These are phyloP conservation scores for Phoenix dactylifera DNA, from an alignment of 176 grass and related monocot species.

Conservation along the genomic window DNA sequence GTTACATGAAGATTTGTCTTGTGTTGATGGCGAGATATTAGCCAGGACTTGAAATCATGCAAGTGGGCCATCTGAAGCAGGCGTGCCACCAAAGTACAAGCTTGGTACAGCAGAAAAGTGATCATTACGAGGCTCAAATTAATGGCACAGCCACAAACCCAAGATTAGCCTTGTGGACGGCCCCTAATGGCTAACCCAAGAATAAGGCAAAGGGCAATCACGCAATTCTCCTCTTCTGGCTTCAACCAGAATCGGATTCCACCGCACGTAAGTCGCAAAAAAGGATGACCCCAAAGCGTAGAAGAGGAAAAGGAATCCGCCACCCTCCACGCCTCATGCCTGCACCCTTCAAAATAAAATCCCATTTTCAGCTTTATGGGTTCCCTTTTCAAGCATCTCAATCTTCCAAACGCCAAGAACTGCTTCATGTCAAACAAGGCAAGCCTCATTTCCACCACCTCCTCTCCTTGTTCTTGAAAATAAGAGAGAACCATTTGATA, in stretches of 20 bases:
- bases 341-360: conserved; percentile 21
- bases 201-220: conserved; percentile 6
- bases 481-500: too few species aligned
- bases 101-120: too few species aligned
- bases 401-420: background rate
- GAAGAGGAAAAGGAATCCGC: conserved; percentile 24
- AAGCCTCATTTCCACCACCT: conserved; percentile 24
- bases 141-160: too few species aligned
- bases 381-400: conserved; percentile 22
- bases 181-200: background rate
- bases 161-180: too few species aligned
- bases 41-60: too few species aligned
- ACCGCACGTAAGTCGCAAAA: conserved; percentile 9
- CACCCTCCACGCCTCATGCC: conserved; percentile 17
- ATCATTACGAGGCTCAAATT: too few species aligned
- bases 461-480: background rate
- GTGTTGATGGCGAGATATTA: too few species aligned
- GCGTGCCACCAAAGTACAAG: too few species aligned
- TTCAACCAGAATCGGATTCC: conserved; percentile 24
- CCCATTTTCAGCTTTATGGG: conserved; percentile 18
- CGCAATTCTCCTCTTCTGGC: background rate
- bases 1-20: too few species aligned
- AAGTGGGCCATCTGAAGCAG: too few species aligned
- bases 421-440: conserved; percentile 27
- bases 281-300: conserved; percentile 11